These are phyloP conservation scores for Cetraspora pellucida DNA, from an alignment of 192 early-diverging fungal genomes.

Conservation along the genomic window DNA sequence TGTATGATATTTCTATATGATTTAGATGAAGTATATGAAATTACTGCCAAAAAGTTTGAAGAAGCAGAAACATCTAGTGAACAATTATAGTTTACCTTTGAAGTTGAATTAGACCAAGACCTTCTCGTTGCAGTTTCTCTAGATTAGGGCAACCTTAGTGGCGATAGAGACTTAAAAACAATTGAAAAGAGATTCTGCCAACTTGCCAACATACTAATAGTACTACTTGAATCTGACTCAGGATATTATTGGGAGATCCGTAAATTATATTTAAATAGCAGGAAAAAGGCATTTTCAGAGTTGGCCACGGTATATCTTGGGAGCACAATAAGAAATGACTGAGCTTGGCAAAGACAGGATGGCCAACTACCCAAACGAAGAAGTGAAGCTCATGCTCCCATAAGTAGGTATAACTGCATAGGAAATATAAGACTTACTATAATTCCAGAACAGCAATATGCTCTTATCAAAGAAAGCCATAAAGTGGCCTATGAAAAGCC, in stretches of 20 bases:
- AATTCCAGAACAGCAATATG: not conserved
- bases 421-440: slow-evolving; percentile 12
- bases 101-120: not conserved
- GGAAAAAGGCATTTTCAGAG: not conserved
- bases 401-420: not conserved
- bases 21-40: not conserved
- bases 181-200: not conserved
- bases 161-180: not conserved
- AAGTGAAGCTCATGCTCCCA: slow-evolving; percentile 4
- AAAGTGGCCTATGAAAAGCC: no score
- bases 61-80: not conserved
- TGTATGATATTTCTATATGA: no score
- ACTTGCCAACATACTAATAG: not conserved
- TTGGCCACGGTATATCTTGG: not conserved
- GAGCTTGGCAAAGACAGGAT: not conserved
- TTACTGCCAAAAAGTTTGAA: not conserved
- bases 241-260: slow-evolving; percentile 11
- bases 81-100: not conserved
- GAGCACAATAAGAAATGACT: not conserved
- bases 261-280: not conserved
- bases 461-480: not conserved
- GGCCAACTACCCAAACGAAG: not conserved
- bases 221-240: slow-evolving; percentile 11
- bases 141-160: not conserved
- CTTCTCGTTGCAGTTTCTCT: not conserved